Base-by-base conservation (phyloP, 2,329 filamentous ascomycete genomes). In the Fusarium sp. region DNA sequence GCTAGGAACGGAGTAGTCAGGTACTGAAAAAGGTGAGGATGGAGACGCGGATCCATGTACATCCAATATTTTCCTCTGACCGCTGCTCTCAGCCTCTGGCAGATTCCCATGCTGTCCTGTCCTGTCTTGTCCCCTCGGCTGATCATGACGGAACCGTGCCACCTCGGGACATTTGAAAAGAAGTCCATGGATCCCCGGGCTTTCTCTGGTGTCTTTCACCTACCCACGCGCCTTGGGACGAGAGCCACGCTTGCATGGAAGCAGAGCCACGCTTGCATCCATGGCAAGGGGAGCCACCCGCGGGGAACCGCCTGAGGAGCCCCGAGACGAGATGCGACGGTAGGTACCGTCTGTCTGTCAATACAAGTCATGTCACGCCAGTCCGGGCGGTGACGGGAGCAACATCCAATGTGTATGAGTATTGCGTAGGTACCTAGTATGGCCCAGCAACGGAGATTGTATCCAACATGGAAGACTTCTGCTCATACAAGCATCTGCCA, bases 241-340 rank as follows among this genome's bases (percentile, higher is more conserved):
- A 31, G 25, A 52, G 47, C 47, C 47, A 52, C 47, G 47, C 47
- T 29, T 52, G 47, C 47, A 52, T 29, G 47, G 47, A 6, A 29
- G 25, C 42, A 47, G 47, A 52, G 47, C 47, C 47, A 52, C 25
- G 47, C 47, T 52, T 52, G 47, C 47, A 52, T 29, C 72, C 69
- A 59, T 73, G 73, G 57, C 22, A 69, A 65, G 47, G 47, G 47
- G 47, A 52, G 47, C 68, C 59, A 66, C 63, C 57, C 31, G 69
- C 75, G 73, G 75, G 75, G 75, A 77, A 69, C 74, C 29, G n/a
- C 68, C 36, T 68, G 66, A 74, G 66, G 66, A 77, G 74, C 75
- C 75, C 69, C 75, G 71, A 71, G 67, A 66, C 57, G 68, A 68
- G 68, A 75, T 73, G 60, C 63, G 68, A 70, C 70, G 47, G 25